Evolutionary conservation across 2,329 filamentous ascomycete genomes (phyloP).

Genomic region (Chaetoscypha palmicola): DNA sequence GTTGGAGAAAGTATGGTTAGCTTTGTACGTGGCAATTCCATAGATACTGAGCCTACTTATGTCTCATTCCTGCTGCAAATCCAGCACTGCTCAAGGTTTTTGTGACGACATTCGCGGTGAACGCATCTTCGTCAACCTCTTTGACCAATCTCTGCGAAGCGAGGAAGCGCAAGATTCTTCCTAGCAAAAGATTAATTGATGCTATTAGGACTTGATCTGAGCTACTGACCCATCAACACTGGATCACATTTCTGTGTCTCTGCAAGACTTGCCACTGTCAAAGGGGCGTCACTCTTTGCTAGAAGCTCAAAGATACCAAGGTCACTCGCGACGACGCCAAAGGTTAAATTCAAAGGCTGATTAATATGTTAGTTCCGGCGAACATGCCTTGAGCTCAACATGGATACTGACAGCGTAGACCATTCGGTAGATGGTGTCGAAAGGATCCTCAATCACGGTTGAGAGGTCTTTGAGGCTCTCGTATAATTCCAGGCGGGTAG

Average conservation of each 20-base stretch:
- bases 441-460: conserved; percentile 1
- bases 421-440: conserved; percentile 1
- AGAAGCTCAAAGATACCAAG: conserved; percentile 2
- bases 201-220: not conserved
- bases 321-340: conserved; percentile 1
- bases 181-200: conserved; percentile 2
- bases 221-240: conserved; percentile 16
- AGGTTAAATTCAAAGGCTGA: conserved; percentile 2
- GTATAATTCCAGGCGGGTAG: conserved; percentile 2
- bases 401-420: conserved; percentile 1
- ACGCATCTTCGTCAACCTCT: conserved; percentile 28
- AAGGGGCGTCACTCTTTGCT: not conserved
- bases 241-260: conserved; percentile 9
- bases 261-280: not conserved
- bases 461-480: not conserved
- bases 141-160: conserved; percentile 29
- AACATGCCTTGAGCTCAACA: not conserved
- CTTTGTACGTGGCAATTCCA: not conserved
- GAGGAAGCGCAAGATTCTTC: conserved; percentile 31
- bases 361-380: not conserved
- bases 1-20: not conserved
- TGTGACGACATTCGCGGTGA: conserved; percentile 28
- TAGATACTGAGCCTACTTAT: conserved; percentile 12
- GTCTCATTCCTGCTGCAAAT: conserved; percentile 25
- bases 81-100: conserved; percentile 25